Evolutionary conservation across 2,329 filamentous ascomycete species (phyloP), one percentile per base, ranked within the genome.

Genomic region (Botrytis hyacinthi): DNA sequence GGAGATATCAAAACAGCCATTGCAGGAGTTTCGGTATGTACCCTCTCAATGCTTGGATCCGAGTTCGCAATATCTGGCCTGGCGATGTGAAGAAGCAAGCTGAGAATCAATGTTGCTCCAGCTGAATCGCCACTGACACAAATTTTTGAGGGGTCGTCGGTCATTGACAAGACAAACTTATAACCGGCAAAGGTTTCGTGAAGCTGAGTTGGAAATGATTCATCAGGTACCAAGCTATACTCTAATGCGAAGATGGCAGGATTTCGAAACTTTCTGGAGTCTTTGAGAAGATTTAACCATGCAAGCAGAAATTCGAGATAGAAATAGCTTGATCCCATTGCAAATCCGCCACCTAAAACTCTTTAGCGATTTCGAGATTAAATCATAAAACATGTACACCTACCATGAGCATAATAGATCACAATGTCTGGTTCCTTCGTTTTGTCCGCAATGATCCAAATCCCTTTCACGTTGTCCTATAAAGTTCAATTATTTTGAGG

Each of bases 221-320:
- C 86, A 76, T 94, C 91, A 6, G 78, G 78, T 1, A 94, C 92
- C 1, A 97, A 85, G 0, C 91, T 93, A 80, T 96, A 96, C 74
- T 96, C 93, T 8, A 96, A 84, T 1, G 91, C 89, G 79, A 96
- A 94, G 5, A 96, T 87, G 35, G 92, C 91, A 0, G 93, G 93
- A 79, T 95, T 96, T 16, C 83, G 81, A 81, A 92, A 95, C 1
- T 91, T 92, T 2, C 92, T 29, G 85, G 84, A 70, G 87, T 75
- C 83, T 72, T 88, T 85, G 57, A 97, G 85, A 29, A 94, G 83
- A 61, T 86, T 85, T 20, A 93, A 84, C 91, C 91, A 94, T 14
- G 89, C 88, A 71, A 95, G 84, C 4, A 97, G 85, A 77, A 95
- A 96, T 79, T 97, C 94, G 51, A 95, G 87, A 81, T 97, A 97